These are phyloP conservation scores for Bruguiera sexangula DNA, from an alignment of 345 rosid genomes.

Conservation along the genomic window DNA sequence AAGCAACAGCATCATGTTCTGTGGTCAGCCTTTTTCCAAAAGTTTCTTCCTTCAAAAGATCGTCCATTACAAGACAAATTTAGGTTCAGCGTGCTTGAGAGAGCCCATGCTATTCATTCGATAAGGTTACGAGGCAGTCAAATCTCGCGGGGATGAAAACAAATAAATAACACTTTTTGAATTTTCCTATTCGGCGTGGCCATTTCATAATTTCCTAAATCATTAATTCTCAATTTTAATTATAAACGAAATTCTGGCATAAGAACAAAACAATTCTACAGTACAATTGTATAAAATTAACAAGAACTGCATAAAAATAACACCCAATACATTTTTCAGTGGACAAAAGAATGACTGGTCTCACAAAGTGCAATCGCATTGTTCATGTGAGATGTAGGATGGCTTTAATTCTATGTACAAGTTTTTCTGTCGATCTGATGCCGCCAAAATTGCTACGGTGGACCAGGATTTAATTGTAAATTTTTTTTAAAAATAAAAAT, in stretches of 20 bases:
- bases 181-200: neutral
- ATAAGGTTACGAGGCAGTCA: constrained; percentile 13
- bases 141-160: neutral
- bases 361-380: too few species aligned
- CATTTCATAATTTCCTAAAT: neutral
- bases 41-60: constrained; percentile 12
- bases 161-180: neutral
- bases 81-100: constrained; percentile 23
- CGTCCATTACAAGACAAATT: constrained; percentile 29
- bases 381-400: too few species aligned
- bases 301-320: too few species aligned
- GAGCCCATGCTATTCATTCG: neutral
- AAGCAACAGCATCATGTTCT: constrained; percentile 14
- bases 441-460: neutral
- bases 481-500: too few species aligned
- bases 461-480: too few species aligned
- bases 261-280: too few species aligned
- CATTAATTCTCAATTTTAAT: neutral
- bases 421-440: neutral
- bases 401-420: too few species aligned
- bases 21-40: constrained; percentile 21
- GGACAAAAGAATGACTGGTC: too few species aligned
- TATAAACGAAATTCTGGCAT: too few species aligned
- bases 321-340: too few species aligned
- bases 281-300: too few species aligned